Evolutionary conservation across 176 grass and related monocot genomes (phyloP).

Genomic region (Oryza punctata): DNA sequence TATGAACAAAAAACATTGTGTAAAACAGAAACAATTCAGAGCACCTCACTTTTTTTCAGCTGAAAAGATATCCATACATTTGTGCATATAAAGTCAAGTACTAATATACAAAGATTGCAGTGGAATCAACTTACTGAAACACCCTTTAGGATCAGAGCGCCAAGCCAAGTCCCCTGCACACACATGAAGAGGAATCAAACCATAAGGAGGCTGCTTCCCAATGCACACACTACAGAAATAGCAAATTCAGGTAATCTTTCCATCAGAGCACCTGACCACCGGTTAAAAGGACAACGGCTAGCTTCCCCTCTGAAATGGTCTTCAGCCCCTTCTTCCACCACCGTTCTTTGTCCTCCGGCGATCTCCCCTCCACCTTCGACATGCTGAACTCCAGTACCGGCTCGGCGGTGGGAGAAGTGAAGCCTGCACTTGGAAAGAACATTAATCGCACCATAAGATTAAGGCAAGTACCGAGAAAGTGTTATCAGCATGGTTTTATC

Average conservation of each 20-base stretch:
- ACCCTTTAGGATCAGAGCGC: constrained; percentile 93
- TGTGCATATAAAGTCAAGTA: constrained; percentile 23
- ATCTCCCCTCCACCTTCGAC: constrained; percentile 79
- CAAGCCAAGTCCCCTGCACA: constrained; percentile 74
- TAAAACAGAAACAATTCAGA: constrained; percentile 25
- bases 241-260: constrained; percentile 9
- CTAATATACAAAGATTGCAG: constrained; percentile 14
- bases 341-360: constrained; percentile 69
- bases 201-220: constrained; percentile 1
- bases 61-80: constrained; percentile 1
- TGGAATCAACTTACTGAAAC: constrained; percentile 83
- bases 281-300: constrained; percentile 88
- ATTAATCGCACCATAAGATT: not conserved
- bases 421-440: constrained; percentile 46
- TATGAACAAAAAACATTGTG: not conserved
- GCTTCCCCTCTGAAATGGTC: constrained; percentile 93
- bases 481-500: too few species aligned
- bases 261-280: constrained; percentile 78
- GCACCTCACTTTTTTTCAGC: not conserved
- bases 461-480: not conserved
- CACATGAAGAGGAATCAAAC: constrained; percentile 28
- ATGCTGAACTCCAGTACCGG: constrained; percentile 85
- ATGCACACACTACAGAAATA: not conserved
- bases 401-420: constrained; percentile 52
- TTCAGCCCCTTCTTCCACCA: constrained; percentile 96